Evolutionary conservation across 257 asterid genomes (phyloP), one percentile per base, ranked within the genome.

Genomic region (Solanum etuberosum): DNA sequence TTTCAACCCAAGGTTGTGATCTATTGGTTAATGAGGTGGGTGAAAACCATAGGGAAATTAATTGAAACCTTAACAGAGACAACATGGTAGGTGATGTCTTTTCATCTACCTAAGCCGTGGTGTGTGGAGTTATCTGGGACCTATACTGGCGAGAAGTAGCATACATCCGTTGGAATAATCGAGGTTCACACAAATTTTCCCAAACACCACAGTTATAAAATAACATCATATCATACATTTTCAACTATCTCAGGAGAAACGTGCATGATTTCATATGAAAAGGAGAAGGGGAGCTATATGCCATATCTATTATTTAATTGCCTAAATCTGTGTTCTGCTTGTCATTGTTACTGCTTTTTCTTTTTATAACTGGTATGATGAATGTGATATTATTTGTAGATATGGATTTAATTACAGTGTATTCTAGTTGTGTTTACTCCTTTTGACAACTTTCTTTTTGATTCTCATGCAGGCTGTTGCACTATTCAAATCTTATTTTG

Each of bases 401-500:
- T 16, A 20, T 46, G 84, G 84, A 78, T 9, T 43, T 80, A 80
- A 80, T 80, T 16, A n/a, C 15, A 2, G 27, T 16, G 84, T 29
- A 46, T 80, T 27, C 84, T 80, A 46, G 42, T 29, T 5, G 67
- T 46, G 18, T 15, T 46, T 80, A 46, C 67, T 80, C 42, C 67
- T 80, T 81, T 48, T 29, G 85, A 29, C 68, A 81, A 81, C 65
- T 18, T 42, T 29, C 68, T 31, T 51, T 81, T 48, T 81, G 87
- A 86, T 90, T 86, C 82, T 34, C 88, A 25, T 92, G 92, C 98
- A 97, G 99, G 99, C 99, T 76, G 99, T 97, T 89, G 89, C 94
- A 85, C 92, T 97, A 89, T 97, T 97, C 89, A 97, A 97, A 88
- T 96, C 99, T 65, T 97, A 97, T 90, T 97, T 97, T 70, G 99